Conservation (phyloP, 2,329 filamentous ascomycete genomes). For the Calonectria leucothoes region DNA sequence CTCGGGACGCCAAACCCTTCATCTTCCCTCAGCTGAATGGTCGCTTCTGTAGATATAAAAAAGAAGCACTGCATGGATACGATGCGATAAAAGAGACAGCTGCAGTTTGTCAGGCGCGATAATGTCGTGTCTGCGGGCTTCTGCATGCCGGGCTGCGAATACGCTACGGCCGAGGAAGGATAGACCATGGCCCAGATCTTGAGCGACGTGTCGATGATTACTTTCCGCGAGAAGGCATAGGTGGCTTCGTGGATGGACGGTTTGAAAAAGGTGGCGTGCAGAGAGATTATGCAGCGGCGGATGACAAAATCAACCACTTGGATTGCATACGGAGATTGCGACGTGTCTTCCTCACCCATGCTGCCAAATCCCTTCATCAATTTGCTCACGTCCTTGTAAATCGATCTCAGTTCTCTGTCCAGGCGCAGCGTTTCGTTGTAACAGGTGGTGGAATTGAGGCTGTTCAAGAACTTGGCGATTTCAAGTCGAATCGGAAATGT, state of each 20-base stretch:
- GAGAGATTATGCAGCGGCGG: conserved; percentile 63
- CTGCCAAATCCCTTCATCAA: conserved; percentile 39
- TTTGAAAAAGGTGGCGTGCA: conserved; percentile 66
- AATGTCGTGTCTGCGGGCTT: conserved; percentile 45
- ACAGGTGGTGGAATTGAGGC: conserved; percentile 47
- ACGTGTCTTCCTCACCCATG: conserved; percentile 9
- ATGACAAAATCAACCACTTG: conserved; percentile 62
- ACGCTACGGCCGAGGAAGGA: conserved; percentile 29
- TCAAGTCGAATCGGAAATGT: conserved; percentile 57
- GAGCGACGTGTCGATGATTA: conserved; percentile 59
- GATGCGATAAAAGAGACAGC: conserved; percentile 55
- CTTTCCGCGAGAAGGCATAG: conserved; percentile 64
- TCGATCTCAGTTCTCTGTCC: conserved; percentile 53
- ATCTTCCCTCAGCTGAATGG: conserved; percentile 53
- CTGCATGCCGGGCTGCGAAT: neutral
- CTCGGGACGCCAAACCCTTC: conserved; percentile 48
- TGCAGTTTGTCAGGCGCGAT: conserved; percentile 50
- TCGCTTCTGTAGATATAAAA: conserved; percentile 54
- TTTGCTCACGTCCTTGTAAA: conserved; percentile 55
- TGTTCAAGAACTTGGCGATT: conserved; percentile 57
- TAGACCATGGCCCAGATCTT: conserved; percentile 57
- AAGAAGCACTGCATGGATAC: conserved; percentile 49
- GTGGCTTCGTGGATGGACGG: conserved; percentile 53
- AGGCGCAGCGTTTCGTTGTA: conserved; percentile 60
- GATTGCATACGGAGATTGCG: conserved; percentile 53